Conservation (phyloP, 345 rosid species). For the Litchi chinensis region DNA sequence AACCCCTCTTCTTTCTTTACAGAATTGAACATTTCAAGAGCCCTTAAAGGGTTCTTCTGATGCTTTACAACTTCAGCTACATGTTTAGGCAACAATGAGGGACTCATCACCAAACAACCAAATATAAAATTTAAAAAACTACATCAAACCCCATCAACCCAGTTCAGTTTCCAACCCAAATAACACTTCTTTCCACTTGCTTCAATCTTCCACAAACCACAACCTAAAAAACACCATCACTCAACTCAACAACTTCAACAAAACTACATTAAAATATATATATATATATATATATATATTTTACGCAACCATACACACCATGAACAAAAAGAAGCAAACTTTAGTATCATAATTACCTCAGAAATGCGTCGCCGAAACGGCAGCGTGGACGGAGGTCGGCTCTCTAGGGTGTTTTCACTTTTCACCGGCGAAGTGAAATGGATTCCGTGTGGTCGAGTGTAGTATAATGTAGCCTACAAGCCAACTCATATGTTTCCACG, state of each 20-base stretch:
- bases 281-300: too few species aligned
- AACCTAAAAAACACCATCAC: conserved; percentile 6
- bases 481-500: not conserved
- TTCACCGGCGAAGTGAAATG: not conserved
- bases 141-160: conserved; percentile 21
- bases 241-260: not conserved
- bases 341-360: not conserved
- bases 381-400: not conserved
- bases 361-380: not conserved
- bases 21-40: conserved; percentile 74
- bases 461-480: not conserved
- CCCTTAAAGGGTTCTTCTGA: conserved; percentile 72
- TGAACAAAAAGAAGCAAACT: conserved; percentile 10
- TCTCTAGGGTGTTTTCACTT: not conserved
- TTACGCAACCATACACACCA: not conserved
- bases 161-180: conserved; percentile 5
- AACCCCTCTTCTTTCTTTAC: conserved; percentile 65
- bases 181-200: conserved; percentile 12
- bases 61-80: conserved; percentile 72
- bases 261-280: too few species aligned
- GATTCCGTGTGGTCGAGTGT: not conserved
- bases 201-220: conserved; percentile 21
- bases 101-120: conserved; percentile 45
- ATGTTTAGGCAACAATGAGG: conserved; percentile 71
- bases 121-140: conserved; percentile 10